Evolutionary conservation across 2,329 filamentous ascomycete species (phyloP).

Genomic region (Pleomassaria siparia): DNA sequence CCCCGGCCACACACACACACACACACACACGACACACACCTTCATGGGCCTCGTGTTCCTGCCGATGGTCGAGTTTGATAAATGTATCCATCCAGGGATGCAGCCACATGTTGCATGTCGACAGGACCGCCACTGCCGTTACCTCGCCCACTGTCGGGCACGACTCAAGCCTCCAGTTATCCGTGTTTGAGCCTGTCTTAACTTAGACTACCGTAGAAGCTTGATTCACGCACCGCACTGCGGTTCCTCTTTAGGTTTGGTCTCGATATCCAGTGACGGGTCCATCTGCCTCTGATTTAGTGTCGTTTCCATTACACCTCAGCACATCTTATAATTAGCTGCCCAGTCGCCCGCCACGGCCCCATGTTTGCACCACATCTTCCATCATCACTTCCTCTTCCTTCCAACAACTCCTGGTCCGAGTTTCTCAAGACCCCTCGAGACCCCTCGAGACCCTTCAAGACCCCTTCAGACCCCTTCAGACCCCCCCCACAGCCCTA

Average conservation of each 20-base stretch:
- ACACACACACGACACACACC: no score
- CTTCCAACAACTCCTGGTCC: not conserved
- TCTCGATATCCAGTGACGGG: constrained; percentile 27
- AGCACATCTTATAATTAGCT: constrained; percentile 33
- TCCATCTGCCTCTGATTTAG: constrained; percentile 34
- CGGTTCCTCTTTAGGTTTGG: constrained; percentile 30
- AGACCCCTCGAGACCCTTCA: constrained; percentile 4
- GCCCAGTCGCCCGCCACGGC: constrained; percentile 20
- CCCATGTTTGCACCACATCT: constrained; percentile 7
- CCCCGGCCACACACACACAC: constrained; percentile 18
- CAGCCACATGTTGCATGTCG: constrained; percentile 19
- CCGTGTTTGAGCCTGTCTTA: constrained; percentile 19
- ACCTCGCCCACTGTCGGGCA: constrained; percentile 26
- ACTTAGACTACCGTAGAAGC: constrained; percentile 19
- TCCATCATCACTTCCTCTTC: constrained; percentile 3
- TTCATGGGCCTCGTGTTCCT: constrained; percentile 22
- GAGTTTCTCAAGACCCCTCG: constrained; percentile 5
- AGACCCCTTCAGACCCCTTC: not conserved
- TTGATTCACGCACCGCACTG: constrained; percentile 31
- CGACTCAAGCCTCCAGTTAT: constrained; percentile 24
- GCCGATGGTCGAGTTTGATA: constrained; percentile 13
- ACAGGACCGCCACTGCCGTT: constrained; percentile 27
- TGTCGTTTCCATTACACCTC: constrained; percentile 25
- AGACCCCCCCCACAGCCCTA: constrained; percentile 6
- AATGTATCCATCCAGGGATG: constrained; percentile 24